These are phyloP conservation scores for Capronia americana DNA, from an alignment of 2,329 filamentous ascomycete species.

Conservation along the genomic window DNA sequence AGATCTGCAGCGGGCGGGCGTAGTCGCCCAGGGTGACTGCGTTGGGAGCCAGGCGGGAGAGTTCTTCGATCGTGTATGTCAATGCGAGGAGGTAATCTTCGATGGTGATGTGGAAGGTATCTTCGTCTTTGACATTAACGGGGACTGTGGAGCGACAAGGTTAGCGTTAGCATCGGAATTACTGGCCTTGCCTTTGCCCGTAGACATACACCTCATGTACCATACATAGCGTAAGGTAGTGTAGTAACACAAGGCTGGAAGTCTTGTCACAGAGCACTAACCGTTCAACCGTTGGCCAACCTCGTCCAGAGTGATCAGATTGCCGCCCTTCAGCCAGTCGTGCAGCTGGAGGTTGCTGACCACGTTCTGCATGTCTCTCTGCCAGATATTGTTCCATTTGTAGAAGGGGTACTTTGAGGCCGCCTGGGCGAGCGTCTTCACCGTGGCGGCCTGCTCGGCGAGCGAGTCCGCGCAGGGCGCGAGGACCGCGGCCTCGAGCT, in stretches of 20 bases:
- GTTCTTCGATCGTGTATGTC: conserved; percentile 86
- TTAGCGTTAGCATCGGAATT: neutral
- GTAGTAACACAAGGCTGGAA: conserved; percentile 4
- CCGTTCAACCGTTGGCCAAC: conserved; percentile 78
- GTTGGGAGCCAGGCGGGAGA: conserved; percentile 84
- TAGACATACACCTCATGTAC: neutral
- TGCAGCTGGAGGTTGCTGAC: conserved; percentile 73
- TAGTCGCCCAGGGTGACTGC: conserved; percentile 92
- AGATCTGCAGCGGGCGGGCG: conserved; percentile 82
- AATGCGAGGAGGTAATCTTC: conserved; percentile 95
- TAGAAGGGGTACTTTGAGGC: conserved; percentile 94
- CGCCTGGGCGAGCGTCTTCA: conserved; percentile 71
- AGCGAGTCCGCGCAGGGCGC: conserved; percentile 73
- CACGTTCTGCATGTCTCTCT: conserved; percentile 81
- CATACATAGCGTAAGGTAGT: neutral
- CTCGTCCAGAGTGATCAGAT: conserved; percentile 86
- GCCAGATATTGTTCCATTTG: conserved; percentile 94
- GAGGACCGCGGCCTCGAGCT: conserved; percentile 71
- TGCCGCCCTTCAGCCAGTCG: conserved; percentile 61
- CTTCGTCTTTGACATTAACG: conserved; percentile 79
- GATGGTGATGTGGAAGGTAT: conserved; percentile 93
- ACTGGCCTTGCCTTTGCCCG: neutral
- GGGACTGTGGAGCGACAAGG: conserved; percentile 65
- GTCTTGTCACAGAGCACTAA: conserved; percentile 46
- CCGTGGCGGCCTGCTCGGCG: conserved; percentile 71